phyloP scores from a whole-genome alignment of 805 yeast species.

The Yarrowia sp. region DNA sequence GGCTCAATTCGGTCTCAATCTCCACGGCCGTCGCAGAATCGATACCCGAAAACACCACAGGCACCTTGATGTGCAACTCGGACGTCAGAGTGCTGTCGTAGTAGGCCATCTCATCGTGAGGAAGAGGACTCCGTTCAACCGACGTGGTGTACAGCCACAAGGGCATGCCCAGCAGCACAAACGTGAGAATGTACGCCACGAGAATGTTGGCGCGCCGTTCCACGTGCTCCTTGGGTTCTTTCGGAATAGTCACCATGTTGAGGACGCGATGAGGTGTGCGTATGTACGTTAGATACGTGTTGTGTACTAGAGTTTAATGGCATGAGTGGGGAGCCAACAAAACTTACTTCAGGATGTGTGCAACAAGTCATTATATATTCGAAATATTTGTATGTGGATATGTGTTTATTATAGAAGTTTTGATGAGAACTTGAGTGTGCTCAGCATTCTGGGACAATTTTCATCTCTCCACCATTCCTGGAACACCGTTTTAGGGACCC shows the following conservation, averaged over 20 bases:
- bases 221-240: slow-evolving; percentile 34
- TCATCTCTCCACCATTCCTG: too few species aligned
- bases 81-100: slow-evolving; percentile 48
- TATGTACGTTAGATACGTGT: too few species aligned
- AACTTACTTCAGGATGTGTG: too few species aligned
- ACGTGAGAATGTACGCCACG: slow-evolving; percentile 35
- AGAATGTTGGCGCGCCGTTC: slow-evolving; percentile 35
- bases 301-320: too few species aligned
- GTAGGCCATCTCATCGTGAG: slow-evolving; percentile 54
- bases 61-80: slow-evolving; percentile 45
- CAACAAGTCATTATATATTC: too few species aligned
- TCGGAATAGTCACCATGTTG: slow-evolving; percentile 11
- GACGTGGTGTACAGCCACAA: slow-evolving; percentile 67
- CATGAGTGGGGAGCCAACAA: too few species aligned
- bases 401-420: too few species aligned
- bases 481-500: neutral
- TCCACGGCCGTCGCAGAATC: slow-evolving; percentile 60
- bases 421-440: too few species aligned
- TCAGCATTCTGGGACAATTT: too few species aligned
- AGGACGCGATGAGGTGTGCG: too few species aligned
- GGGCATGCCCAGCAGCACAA: slow-evolving; percentile 59
- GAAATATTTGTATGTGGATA: too few species aligned
- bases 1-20: slow-evolving; percentile 58
- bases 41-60: slow-evolving; percentile 49
- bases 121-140: slow-evolving; percentile 67